A percentile compares a stretch with the other conserved stretches of the same genome.
These are phyloP conservation scores for Paramecium octaurelia DNA, from an alignment of 73 alveolate species.

Conservation along the genomic window DNA sequence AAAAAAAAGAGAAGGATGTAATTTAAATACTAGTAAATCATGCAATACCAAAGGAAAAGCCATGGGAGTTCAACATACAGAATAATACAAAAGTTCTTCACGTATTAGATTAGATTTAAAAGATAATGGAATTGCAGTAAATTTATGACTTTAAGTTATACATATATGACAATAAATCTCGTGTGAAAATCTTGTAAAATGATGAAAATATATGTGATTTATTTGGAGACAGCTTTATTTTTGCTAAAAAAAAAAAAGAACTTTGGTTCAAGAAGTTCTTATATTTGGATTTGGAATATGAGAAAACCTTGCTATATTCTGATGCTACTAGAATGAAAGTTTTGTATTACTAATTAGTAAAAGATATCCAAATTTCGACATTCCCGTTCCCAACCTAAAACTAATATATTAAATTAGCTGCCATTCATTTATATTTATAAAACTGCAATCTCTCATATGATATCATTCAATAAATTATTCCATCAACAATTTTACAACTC, in stretches of 20 bases:
- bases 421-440: not conserved
- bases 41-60: not conserved
- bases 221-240: not conserved
- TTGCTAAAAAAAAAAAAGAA: not conserved
- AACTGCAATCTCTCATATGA: not conserved
- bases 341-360: not conserved
- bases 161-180: not conserved
- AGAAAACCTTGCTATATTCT: not conserved
- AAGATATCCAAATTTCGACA: not conserved
- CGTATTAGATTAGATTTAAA: not conserved
- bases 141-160: slow-evolving; percentile 6
- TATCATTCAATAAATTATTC: not conserved
- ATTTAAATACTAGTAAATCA: not conserved
- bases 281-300: not conserved
- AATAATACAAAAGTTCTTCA: not conserved
- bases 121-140: not conserved
- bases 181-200: not conserved
- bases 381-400: not conserved
- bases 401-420: slow-evolving; percentile 23
- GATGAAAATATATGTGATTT: slow-evolving; percentile 3
- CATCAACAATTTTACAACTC: not conserved
- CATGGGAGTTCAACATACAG: not conserved
- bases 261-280: not conserved
- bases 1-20: not conserved
- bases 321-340: not conserved